Evolutionary conservation across 2,329 filamentous ascomycete genomes (phyloP).

Genomic region (Neodidymelliopsis sp.): DNA sequence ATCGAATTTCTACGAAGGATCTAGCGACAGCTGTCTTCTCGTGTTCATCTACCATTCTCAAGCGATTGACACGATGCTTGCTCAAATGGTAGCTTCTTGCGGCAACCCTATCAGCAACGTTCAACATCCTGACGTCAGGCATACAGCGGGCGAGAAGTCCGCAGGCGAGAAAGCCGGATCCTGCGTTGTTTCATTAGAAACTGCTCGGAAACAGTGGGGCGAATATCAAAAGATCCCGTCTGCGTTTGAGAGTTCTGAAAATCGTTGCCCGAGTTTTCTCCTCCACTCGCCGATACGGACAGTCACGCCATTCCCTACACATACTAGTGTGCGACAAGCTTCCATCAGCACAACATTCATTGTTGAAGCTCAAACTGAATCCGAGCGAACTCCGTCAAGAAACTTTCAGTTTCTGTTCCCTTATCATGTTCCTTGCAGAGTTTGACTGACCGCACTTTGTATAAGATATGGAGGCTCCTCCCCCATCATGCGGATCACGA

Average conservation of each 20-base stretch:
- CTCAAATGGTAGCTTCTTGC: not conserved
- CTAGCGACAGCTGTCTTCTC: not conserved
- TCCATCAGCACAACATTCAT: slow-evolving; percentile 7
- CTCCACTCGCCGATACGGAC: slow-evolving; percentile 1
- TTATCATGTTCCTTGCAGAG: slow-evolving; percentile 11
- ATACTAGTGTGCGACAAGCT: slow-evolving; percentile 1
- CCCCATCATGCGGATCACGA: slow-evolving; percentile 4
- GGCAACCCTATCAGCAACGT: not conserved
- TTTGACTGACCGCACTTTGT: slow-evolving; percentile 7
- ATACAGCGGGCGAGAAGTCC: slow-evolving; percentile 4
- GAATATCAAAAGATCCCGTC: slow-evolving; percentile 7
- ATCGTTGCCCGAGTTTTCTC: slow-evolving; percentile 14
- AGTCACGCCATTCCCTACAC: not conserved
- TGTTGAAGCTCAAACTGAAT: slow-evolving; percentile 9
- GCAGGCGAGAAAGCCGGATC: slow-evolving; percentile 11
- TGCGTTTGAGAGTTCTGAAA: slow-evolving; percentile 10
- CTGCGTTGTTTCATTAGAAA: slow-evolving; percentile 3
- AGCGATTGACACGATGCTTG: too few relatives aligned
- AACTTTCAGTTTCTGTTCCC: not conserved
- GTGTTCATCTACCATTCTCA: not conserved
- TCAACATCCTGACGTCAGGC: slow-evolving; percentile 13
- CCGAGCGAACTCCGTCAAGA: slow-evolving; percentile 23
- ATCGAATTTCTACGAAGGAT: not conserved
- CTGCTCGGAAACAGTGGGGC: slow-evolving; percentile 12
- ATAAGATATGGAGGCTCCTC: slow-evolving; percentile 11